phyloP scores from a whole-genome alignment of 169 alveolate genomes.

The Theileria parva region DNA sequence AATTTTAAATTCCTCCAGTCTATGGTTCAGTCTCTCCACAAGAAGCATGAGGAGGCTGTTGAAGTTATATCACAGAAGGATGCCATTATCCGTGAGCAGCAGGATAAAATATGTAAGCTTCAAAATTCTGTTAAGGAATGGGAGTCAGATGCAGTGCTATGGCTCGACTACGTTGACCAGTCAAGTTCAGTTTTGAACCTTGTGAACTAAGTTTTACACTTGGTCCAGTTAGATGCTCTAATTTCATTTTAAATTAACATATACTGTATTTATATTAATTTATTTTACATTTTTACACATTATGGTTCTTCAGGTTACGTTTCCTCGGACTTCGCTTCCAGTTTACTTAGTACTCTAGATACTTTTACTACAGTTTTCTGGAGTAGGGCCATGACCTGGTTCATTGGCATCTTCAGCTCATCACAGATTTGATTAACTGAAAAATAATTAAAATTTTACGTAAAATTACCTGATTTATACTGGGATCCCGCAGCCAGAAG shows the following conservation, averaged over 20 bases:
- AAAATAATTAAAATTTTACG: not conserved
- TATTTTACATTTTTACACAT: slow-evolving; percentile 5
- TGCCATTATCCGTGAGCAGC: slow-evolving; percentile 41
- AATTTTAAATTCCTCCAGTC: slow-evolving; percentile 28
- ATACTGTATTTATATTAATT: not conserved
- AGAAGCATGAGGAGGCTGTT: slow-evolving; percentile 55
- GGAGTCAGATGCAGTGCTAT: slow-evolving; percentile 64
- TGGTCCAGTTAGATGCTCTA: not conserved
- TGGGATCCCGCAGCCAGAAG: slow-evolving; percentile 63
- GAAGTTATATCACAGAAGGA: slow-evolving; percentile 29
- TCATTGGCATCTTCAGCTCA: slow-evolving; percentile 70
- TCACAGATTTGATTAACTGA: slow-evolving; percentile 29
- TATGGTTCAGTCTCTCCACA: slow-evolving; percentile 50
- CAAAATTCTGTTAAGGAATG: slow-evolving; percentile 56
- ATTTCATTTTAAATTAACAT: not conserved
- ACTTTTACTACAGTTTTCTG: slow-evolving; percentile 60
- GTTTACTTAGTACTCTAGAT: slow-evolving; percentile 27
- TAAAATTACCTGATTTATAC: slow-evolving; percentile 38
- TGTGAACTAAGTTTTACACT: not conserved
- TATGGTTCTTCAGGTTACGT: not conserved
- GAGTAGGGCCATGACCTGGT: slow-evolving; percentile 67
- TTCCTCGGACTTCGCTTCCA: not conserved
- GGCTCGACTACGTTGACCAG: slow-evolving; percentile 68
- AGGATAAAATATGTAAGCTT: slow-evolving; percentile 34
- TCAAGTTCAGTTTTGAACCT: slow-evolving; percentile 7